These are phyloP conservation scores for Agaricus sinodeliciosus DNA, from an alignment of 768 basidiomycete species.

Conservation along the genomic window DNA sequence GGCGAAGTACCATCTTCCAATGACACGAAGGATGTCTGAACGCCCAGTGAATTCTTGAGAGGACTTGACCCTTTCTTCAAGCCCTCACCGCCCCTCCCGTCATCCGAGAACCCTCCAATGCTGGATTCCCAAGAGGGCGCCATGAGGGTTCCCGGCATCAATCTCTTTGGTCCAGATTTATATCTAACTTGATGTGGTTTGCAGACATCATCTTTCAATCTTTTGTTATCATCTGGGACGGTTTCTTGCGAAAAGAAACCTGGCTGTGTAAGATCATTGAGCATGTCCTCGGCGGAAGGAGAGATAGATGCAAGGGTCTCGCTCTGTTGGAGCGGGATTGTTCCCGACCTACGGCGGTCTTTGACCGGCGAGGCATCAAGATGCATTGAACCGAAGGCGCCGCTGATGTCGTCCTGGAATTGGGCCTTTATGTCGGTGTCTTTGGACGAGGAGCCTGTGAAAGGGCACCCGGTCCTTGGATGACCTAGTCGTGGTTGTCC, in stretches of 20 bases:
- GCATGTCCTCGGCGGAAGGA: constrained; percentile 36
- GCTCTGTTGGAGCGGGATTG: constrained; percentile 9
- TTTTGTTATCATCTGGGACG: constrained; percentile 18
- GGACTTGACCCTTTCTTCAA: constrained; percentile 17
- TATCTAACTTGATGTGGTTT: constrained; percentile 15
- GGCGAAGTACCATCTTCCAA: neutral
- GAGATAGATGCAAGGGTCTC: constrained; percentile 47
- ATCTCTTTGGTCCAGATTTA: constrained; percentile 24
- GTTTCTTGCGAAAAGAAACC: constrained; percentile 29
- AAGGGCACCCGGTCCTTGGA: constrained; percentile 58
- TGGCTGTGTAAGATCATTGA: constrained; percentile 39
- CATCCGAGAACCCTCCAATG: constrained; percentile 19
- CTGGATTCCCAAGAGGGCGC: constrained; percentile 43
- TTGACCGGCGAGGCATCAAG: constrained; percentile 24
- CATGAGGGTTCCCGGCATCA: constrained; percentile 52
- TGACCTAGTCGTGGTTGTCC: constrained; percentile 49
- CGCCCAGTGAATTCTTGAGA: constrained; percentile 14
- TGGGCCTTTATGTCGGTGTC: neutral
- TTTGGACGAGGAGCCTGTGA: constrained; percentile 23
- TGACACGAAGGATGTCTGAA: constrained; percentile 10
- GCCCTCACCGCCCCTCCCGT: constrained; percentile 3
- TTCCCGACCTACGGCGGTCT: constrained; percentile 15
- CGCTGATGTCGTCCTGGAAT: constrained; percentile 22
- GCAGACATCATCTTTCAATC: constrained; percentile 15
- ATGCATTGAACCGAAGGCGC: constrained; percentile 41